Evolutionary conservation across 2,329 filamentous ascomycete species (phyloP).

Genomic region (Tolypocladium ophioglossoides): DNA sequence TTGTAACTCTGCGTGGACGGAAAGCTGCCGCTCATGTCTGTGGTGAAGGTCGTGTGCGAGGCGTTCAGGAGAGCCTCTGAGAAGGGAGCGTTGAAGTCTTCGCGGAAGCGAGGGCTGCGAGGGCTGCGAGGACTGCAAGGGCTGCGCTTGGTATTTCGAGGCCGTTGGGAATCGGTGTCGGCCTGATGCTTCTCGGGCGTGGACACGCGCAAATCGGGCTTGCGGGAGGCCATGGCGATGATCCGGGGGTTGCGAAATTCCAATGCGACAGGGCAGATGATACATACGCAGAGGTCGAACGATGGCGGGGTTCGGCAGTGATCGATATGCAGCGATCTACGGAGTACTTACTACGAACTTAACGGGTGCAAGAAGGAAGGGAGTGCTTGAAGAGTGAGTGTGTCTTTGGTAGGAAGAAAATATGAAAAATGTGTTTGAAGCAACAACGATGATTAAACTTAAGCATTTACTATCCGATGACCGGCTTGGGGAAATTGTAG

Average conservation of each 20-base stretch:
- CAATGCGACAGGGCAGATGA: neutral
- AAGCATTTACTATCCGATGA: neutral
- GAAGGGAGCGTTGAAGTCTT: constrained; percentile 28
- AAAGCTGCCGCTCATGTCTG: constrained; percentile 13
- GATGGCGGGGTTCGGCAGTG: neutral
- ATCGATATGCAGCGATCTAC: neutral
- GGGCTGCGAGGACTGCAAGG: constrained; percentile 21
- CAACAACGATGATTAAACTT: neutral
- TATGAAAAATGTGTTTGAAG: neutral
- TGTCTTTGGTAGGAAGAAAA: neutral
- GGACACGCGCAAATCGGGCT: constrained; percentile 9
- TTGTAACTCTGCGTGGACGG: constrained; percentile 13
- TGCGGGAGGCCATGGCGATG: constrained; percentile 15
- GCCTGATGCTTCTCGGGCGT: neutral
- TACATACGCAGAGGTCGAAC: neutral
- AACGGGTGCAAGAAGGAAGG: no score
- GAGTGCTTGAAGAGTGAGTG: neutral
- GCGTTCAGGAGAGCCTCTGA: constrained; percentile 22
- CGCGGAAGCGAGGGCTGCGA: constrained; percentile 24
- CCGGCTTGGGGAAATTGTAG: neutral
- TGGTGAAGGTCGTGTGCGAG: constrained; percentile 16
- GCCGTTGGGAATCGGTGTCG: constrained; percentile 8
- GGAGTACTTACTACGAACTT: no score
- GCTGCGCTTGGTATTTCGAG: constrained; percentile 4
- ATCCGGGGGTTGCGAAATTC: neutral